phyloP scores from a whole-genome alignment of 2,329 filamentous ascomycete genomes.

The Aschersonia sp. region DNA sequence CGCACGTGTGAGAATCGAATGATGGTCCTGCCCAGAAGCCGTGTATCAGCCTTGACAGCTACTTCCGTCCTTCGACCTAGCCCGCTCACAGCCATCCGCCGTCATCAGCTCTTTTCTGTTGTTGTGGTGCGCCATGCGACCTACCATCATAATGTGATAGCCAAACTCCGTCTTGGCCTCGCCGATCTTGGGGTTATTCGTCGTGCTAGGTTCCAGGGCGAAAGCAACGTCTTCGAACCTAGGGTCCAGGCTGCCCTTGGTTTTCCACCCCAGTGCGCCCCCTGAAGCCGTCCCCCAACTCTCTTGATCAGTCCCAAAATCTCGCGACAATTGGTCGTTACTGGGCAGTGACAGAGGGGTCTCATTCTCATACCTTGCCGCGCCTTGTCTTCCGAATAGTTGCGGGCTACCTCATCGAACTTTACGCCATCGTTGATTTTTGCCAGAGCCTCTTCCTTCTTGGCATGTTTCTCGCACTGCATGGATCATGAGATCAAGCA shows the following conservation, averaged over 20 bases:
- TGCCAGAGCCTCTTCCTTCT: slow-evolving; percentile 60
- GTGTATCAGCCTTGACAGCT: slow-evolving; percentile 2
- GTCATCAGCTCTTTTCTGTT: not conserved
- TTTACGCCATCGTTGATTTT: slow-evolving; percentile 52
- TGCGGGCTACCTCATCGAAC: slow-evolving; percentile 60
- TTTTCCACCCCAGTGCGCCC: slow-evolving; percentile 60
- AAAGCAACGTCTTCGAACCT: slow-evolving; percentile 63
- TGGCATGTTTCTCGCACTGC: slow-evolving; percentile 60
- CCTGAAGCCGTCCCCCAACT: slow-evolving; percentile 25
- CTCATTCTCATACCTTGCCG: slow-evolving; percentile 32
- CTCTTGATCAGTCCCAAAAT: not conserved
- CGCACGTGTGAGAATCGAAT: too few species aligned
- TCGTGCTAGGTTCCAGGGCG: slow-evolving; percentile 50
- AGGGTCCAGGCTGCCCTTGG: slow-evolving; percentile 48
- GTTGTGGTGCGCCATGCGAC: slow-evolving; percentile 3
- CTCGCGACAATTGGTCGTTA: too few species aligned
- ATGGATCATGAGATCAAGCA: not conserved
- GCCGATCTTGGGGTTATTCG: slow-evolving; percentile 46
- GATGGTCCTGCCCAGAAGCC: not conserved
- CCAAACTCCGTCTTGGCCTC: slow-evolving; percentile 63
- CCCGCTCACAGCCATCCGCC: not conserved
- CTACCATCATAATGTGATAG: slow-evolving; percentile 69
- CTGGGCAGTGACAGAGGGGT: too few species aligned
- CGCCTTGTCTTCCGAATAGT: slow-evolving; percentile 66
- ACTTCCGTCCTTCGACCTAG: slow-evolving; percentile 27